Base-by-base conservation (phyloP, 192 early-diverging fungal species). In the Funneliformis geosporum region DNA sequence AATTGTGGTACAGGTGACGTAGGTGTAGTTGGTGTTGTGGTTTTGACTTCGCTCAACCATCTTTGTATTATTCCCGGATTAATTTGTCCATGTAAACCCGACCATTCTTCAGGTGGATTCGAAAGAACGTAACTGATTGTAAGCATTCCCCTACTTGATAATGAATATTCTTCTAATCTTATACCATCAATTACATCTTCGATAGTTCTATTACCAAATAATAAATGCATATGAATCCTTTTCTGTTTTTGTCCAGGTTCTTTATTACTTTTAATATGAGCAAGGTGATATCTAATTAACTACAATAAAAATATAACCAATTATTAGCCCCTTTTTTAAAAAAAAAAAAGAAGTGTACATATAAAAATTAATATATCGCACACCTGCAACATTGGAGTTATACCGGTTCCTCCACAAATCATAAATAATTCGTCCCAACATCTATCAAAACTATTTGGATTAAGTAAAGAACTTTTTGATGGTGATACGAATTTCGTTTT, bases 371-470 rank as follows among this genome's bases (percentile, higher is more conserved):
- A n/a, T n/a, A n/a, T n/a, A n/a, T n/a, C n/a, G n/a, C n/a, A n/a
- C n/a, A 60, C 72, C 28, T 79, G 78, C 9, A 79, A 38, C 55
- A 71, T 71, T 5, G 78, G 78, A 7, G 78, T 61, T 25, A 79
- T 50, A 1, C 78, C 78, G 12, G 78, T 79, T n/a, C 78, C 78
- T 12, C 78, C 78, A n/a, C 23, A 60, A 43, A 79, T 73, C 78
- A 79, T 79, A 33, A 55, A 68, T 55, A 79, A 64, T 60, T 72
- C 38, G 27, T 79, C 70, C 78, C 78, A 79, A 12, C 50, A 43
- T 11, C 78, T 69, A 55, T 79, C 78, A 8, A 27, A n/a, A 61
- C 69, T 68, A 38, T 71, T n/a, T 8, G 78, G 69, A 61, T 79
- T 79, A 16, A 79, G 12, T 68, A 79, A 59, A 18, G 55, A 21